Evolutionary conservation across 2,329 filamentous ascomycete species (phyloP), one percentile per base, ranked within the genome.

Genomic region (Colletotrichum sp.): DNA sequence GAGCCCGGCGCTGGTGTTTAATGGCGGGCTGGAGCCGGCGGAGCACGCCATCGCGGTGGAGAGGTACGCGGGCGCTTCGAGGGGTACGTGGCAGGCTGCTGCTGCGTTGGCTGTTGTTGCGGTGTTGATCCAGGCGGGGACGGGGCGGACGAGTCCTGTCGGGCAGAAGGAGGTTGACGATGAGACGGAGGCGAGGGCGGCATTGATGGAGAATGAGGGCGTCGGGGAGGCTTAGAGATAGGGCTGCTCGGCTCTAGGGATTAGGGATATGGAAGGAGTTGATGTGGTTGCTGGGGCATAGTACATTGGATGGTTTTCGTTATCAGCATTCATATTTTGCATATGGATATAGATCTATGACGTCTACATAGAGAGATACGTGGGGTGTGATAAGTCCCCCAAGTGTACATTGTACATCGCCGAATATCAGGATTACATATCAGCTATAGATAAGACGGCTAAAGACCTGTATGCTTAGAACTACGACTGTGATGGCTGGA

Each of bases 1-100:
- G 5, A 88, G 89, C 34, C 90, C 90, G 0, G 86, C 87, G 2
- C 81, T 89, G 2, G 89, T 91, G 1, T 88, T 85, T 66, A 81
- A 85, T 60, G 85, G 85, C 6, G 85, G 81, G 0, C 80, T 91
- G 65, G 82, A 78, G 9, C 78, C 77, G 2, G 82, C 80, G 2
- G 90, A 91, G 79, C 85, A 82, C 60, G 77, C 76, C 0, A 82
- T 91, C 9, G 90, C 90, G 0, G 82, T 90, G 0, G 76, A 81
- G 12, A 86, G 87, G 6, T 91, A 91, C 74, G 86, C 87, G 25
- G 81, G 79, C 12, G 88, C 89, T 1, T 80, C 89, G 19, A 82
- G 79, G 68, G 83, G 85, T 4, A 81, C 91, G 27, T 91, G 90
- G 82, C 84, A 83, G 75, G 85, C 86, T 13, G 89, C 89, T 1